phyloP scores from a whole-genome alignment of 208 protist species.

The Herpetomonas tarakana region DNA sequence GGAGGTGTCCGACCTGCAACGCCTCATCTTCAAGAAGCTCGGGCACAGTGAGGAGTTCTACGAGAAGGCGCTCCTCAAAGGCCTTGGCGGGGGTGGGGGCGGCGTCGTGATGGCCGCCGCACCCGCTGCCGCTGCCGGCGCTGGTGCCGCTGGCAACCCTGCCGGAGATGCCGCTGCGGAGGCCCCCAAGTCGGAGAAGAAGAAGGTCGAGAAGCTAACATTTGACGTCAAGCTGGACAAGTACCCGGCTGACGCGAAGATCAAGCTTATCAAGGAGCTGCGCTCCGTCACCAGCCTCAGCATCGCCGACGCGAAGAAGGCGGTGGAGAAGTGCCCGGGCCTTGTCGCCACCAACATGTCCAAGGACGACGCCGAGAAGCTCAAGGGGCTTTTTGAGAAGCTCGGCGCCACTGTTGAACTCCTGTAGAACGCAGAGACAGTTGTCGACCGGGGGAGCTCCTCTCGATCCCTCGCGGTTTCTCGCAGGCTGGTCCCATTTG shows the following conservation, averaged over 20 bases:
- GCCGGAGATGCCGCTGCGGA: conserved; percentile 35
- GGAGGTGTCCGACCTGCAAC: conserved; percentile 85
- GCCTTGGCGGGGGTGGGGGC: conserved; percentile 78
- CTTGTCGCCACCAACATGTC: conserved; percentile 85
- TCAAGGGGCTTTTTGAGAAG: conserved; percentile 86
- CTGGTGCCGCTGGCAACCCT: conserved; percentile 25
- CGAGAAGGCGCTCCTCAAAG: conserved; percentile 84
- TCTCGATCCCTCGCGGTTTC: background rate
- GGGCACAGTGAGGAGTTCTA: conserved; percentile 90
- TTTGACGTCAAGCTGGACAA: conserved; percentile 89
- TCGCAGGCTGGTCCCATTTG: background rate
- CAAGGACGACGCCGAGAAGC: conserved; percentile 88
- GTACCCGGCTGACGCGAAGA: conserved; percentile 83
- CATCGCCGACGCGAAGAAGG: conserved; percentile 87
- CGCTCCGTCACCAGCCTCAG: conserved; percentile 80
- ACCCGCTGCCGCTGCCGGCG: conserved; percentile 25
- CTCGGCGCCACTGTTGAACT: conserved; percentile 88
- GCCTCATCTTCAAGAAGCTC: conserved; percentile 89
- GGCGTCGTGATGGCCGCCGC: conserved; percentile 26
- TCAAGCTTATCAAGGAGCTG: conserved; percentile 92
- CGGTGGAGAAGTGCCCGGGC: conserved; percentile 88
- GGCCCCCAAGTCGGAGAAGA: conserved; percentile 77
- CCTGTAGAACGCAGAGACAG: conserved; percentile 31
- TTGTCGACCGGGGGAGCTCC: background rate
- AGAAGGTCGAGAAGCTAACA: conserved; percentile 88